Evolutionary conservation across 108 stramenopile species (phyloP).

Genomic region (Nitzschia palea): DNA sequence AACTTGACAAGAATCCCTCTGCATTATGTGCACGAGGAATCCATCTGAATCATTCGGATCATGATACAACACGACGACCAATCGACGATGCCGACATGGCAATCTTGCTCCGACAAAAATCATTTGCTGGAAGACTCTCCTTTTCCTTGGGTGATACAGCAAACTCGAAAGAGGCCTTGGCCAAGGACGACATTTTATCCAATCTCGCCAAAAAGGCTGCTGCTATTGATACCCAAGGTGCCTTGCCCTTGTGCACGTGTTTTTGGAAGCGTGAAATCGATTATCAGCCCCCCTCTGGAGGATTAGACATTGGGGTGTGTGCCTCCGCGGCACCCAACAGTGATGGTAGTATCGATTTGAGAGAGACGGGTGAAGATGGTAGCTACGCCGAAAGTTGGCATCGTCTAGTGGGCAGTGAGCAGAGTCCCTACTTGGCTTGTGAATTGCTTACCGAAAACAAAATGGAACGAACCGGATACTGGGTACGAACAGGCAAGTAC

Average conservation of each 20-base stretch:
- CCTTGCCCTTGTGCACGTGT: conserved; percentile 42
- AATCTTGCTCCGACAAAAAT: conserved; percentile 37
- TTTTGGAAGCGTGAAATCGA: conserved; percentile 46
- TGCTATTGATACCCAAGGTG: not conserved
- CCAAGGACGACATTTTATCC: conserved; percentile 20
- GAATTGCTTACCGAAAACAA: conserved; percentile 27
- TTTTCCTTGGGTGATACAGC: conserved; percentile 30
- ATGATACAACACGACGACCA: no score
- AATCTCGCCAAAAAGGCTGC: conserved; percentile 3
- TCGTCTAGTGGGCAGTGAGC: conserved; percentile 27
- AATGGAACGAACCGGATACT: conserved; percentile 32
- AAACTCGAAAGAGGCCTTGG: conserved; percentile 19
- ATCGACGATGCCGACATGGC: not conserved
- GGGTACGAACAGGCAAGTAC: conserved; percentile 42
- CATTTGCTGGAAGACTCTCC: conserved; percentile 40
- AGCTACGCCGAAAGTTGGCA: conserved; percentile 58
- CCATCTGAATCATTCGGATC: not conserved
- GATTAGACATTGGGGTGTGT: conserved; percentile 53
- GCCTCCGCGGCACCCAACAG: conserved; percentile 8
- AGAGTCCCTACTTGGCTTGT: conserved; percentile 39
- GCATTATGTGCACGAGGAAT: conserved; percentile 20
- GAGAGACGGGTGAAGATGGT: conserved; percentile 49
- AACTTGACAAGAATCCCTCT: conserved; percentile 3
- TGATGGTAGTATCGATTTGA: conserved; percentile 37
- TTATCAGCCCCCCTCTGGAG: conserved; percentile 45